A percentile compares a stretch with the other conserved stretches of the same genome.
phyloP scores from a whole-genome alignment of 805 yeast species.

The Sugiyamaella lignohabitans region DNA sequence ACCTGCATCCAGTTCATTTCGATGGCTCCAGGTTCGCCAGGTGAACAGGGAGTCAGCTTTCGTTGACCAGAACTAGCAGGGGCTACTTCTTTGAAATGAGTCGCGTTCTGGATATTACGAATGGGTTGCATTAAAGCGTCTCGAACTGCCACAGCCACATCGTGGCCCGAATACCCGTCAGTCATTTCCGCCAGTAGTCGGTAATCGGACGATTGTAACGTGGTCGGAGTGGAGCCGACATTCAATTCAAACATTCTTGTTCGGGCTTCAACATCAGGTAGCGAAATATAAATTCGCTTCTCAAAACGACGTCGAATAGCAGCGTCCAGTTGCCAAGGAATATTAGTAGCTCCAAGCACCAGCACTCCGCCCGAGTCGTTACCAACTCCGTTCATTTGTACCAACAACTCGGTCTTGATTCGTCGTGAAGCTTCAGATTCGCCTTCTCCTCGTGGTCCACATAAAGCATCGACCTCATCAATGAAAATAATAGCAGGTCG shows the following conservation, averaged over 20 bases:
- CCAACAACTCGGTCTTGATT: constrained; percentile 90
- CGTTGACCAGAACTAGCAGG: constrained; percentile 28
- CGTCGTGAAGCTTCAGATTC: constrained; percentile 95
- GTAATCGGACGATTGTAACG: constrained; percentile 64
- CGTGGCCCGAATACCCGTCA: constrained; percentile 96
- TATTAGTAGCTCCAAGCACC: constrained; percentile 95
- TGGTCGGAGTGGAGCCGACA: constrained; percentile 85
- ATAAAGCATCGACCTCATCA: constrained; percentile 95
- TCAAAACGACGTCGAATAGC: constrained; percentile 97
- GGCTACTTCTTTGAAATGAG: constrained; percentile 63
- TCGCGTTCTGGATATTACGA: constrained; percentile 89
- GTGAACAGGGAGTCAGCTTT: constrained; percentile 87
- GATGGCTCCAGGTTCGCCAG: constrained; percentile 81
- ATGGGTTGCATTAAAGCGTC: constrained; percentile 98
- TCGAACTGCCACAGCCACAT: constrained; percentile 90
- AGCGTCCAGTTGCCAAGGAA: constrained; percentile 98
- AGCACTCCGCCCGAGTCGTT: constrained; percentile 88
- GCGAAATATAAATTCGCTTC: constrained; percentile 85
- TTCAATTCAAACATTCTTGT: constrained; percentile 90
- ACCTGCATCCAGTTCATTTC: constrained; percentile 95
- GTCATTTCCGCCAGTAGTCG: constrained; percentile 84
- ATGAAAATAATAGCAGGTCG: constrained; percentile 94
- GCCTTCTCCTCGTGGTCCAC: constrained; percentile 98
- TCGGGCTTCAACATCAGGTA: constrained; percentile 90
- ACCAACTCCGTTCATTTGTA: constrained; percentile 99